Evolutionary conservation across 345 rosid genomes (phyloP), one percentile per base, ranked within the genome.

Genomic region (Isatis tinctoria): DNA sequence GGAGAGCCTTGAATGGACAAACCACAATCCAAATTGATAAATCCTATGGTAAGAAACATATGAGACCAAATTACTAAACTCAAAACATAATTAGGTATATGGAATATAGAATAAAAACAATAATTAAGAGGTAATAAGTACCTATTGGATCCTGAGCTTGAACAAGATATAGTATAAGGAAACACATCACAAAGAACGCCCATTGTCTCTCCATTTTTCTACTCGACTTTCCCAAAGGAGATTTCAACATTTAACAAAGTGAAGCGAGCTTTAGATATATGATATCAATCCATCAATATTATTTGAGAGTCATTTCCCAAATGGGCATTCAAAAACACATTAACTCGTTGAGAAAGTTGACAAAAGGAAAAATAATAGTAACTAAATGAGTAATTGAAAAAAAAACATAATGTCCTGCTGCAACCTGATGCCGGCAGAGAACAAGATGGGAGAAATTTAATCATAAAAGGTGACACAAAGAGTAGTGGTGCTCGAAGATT

Each of bases 21-120:
- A 2, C 85, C 83, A 14, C 84, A 82, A 44, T 80, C 84, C 48
- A 84, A 45, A 60, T 74, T 82, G 27, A 77, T 75, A 72, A 78
- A 80, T 51, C 80, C 81, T 82, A 16, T 45, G 35, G 14, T 30
- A 65, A 35, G 33, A 69, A 26, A 14, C 35, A 4, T 43, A 44
- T n/a, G 8, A 41, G 12, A 12, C 6, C 45, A 62, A 27, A 18
- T 26, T 24, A 32, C 20, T 35, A 54, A 13, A 24, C n/a, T 20
- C 22, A 40, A 8, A 3, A 12, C 2, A 66, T 1, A 26, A 13
- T 26, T 9, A 53, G 6, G 18, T n/a, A n/a, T n/a, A n/a, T n/a
- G n/a, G n/a, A n/a, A 33, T 3, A 48, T 7, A 6, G 1, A 40
- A 13, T 4, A 40, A 32, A 30, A 33, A 0, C 17, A 65, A n/a